Conservation (phyloP, 2,329 filamentous ascomycete genomes). For the Aspergillus sojae region DNA sequence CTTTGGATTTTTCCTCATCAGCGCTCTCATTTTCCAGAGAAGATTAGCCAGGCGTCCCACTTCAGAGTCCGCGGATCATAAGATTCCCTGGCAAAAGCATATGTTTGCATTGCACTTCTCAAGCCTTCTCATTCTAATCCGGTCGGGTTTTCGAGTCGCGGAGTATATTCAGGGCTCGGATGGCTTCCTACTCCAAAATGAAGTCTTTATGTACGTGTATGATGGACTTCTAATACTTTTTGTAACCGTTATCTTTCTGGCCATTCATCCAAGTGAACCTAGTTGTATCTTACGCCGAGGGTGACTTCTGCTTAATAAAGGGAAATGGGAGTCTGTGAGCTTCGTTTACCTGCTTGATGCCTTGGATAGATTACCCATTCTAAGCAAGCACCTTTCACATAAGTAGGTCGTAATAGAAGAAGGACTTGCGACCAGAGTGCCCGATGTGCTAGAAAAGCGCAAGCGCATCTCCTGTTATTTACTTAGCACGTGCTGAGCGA, state of each 20-base stretch:
- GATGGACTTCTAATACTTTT: slow-evolving; percentile 33
- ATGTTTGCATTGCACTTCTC: slow-evolving; percentile 33
- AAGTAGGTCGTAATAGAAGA: neutral
- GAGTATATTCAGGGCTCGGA: slow-evolving; percentile 32
- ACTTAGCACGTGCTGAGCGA: neutral
- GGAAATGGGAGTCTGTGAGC: slow-evolving; percentile 15
- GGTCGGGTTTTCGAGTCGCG: slow-evolving; percentile 31
- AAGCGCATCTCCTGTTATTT: no score
- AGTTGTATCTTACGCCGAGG: slow-evolving; percentile 24
- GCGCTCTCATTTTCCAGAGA: slow-evolving; percentile 27
- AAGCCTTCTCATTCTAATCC: slow-evolving; percentile 31
- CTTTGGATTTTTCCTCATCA: slow-evolving; percentile 34
- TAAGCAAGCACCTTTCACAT: neutral
- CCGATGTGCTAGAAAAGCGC: neutral
- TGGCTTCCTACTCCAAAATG: slow-evolving; percentile 29
- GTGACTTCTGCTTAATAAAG: slow-evolving; percentile 10
- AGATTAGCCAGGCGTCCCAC: slow-evolving; percentile 33
- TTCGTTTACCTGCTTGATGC: slow-evolving; percentile 12
- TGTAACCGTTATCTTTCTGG: slow-evolving; percentile 27
- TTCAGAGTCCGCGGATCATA: slow-evolving; percentile 21
- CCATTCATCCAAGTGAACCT: slow-evolving; percentile 28
- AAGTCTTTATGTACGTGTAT: slow-evolving; percentile 35
- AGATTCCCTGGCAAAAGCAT: slow-evolving; percentile 38
- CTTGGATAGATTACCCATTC: neutral
- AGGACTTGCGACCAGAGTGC: neutral